These are phyloP conservation scores for Cladosporium austrohemisphaericum DNA, from an alignment of 2,329 filamentous ascomycete species.

Conservation along the genomic window DNA sequence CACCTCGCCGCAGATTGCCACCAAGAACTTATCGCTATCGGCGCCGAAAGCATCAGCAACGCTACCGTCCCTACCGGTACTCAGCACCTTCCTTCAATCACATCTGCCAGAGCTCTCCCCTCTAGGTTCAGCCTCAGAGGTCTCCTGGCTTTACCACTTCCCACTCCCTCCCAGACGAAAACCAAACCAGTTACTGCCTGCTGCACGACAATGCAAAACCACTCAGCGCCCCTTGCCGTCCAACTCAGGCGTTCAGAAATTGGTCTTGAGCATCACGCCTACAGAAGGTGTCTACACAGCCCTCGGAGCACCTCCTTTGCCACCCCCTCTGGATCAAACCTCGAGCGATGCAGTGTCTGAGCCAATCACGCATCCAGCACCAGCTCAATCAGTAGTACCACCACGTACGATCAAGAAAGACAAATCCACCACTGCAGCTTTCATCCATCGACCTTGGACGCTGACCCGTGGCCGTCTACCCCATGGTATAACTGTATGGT, in stretches of 20 bases:
- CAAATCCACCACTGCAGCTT: neutral
- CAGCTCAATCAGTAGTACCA: neutral
- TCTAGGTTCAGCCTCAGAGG: neutral
- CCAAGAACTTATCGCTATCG: neutral
- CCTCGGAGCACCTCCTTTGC: neutral
- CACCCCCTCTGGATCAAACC: neutral
- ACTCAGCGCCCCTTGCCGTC: neutral
- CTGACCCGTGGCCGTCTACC: constrained; percentile 2
- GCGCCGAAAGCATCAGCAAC: neutral
- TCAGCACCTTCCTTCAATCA: constrained; percentile 2
- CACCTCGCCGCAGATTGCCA: neutral
- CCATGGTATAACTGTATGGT: neutral
- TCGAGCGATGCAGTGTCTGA: neutral
- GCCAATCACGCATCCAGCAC: neutral
- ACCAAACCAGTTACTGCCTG: too few species aligned
- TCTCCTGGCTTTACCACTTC: constrained; percentile 11
- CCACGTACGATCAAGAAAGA: neutral
- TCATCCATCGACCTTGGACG: constrained; percentile 9
- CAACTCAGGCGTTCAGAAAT: neutral
- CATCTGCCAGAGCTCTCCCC: constrained; percentile 4
- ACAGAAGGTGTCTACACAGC: constrained; percentile 8
- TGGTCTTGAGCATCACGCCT: constrained; percentile 10
- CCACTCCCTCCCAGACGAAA: neutral
- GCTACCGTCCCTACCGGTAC: neutral
- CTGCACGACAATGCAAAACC: too few species aligned